These are phyloP conservation scores for Peribolospora baueri DNA, from an alignment of 768 basidiomycete genomes.

Conservation along the genomic window DNA sequence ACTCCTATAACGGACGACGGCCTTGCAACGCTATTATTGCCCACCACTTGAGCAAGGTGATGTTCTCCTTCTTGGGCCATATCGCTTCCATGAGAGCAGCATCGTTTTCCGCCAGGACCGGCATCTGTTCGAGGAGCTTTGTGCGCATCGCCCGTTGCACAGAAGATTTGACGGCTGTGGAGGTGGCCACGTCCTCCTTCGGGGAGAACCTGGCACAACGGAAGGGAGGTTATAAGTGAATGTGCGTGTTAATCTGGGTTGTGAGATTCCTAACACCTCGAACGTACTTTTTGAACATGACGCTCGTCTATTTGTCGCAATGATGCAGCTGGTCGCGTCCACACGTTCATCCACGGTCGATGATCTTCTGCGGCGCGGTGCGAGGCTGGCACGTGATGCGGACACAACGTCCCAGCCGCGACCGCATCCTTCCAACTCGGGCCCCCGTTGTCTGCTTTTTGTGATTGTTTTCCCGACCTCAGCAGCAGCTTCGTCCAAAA, in stretches of 20 bases:
- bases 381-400: no score
- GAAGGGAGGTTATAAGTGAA: background rate
- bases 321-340: no score
- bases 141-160: constrained; percentile 72
- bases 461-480: no score
- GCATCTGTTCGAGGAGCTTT: constrained; percentile 51
- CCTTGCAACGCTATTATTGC: constrained; percentile 4
- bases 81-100: constrained; percentile 63
- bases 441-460: no score
- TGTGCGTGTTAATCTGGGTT: background rate
- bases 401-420: no score
- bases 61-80: constrained; percentile 96
- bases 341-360: no score
- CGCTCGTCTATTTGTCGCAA: background rate
- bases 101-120: constrained; percentile 34
- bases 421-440: no score
- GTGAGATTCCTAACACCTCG: background rate
- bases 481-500: no score
- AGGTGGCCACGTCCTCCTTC: constrained; percentile 55
- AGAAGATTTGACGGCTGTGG: constrained; percentile 78
- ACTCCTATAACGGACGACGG: background rate
- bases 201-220: constrained; percentile 23
- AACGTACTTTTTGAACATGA: constrained; percentile 22
- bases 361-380: no score
- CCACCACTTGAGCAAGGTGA: constrained; percentile 84